Base-by-base conservation (phyloP, 2,329 filamentous ascomycete species). In the Diaporthe helianthi region DNA sequence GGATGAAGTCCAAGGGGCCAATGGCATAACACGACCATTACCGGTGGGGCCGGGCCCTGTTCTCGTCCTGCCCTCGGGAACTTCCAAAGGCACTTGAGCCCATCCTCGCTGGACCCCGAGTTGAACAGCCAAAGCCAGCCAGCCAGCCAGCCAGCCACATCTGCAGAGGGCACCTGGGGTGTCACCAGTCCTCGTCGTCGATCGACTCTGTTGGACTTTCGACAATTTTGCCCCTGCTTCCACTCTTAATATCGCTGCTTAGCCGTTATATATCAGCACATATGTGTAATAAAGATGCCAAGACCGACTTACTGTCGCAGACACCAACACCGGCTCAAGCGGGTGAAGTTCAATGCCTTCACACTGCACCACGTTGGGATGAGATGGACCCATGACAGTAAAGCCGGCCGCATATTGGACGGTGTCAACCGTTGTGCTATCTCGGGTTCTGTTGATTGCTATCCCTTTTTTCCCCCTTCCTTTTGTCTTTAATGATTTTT, bases 1-100 rank as follows among this genome's bases (percentile, higher is more conserved):
- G n/a, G 24, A 47, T 38, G 13, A 33, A 2, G 10, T 2, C 10
- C 12, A 61, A 46, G 55, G 26, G 46, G 41, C 55, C 55, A 61
- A 61, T 61, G 55, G 55, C 47, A 53, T 64, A 52, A 68, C 66
- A 68, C 67, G 44, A 69, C 58, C 58, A 29, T 68, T 65, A 15
- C 47, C 31, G 26, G 55, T 64, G 67, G 46, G 19, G 26, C n/a
- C 26, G 46, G 19, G 26, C n/a, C 26, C 13, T 55, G n/a, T 36
- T 24, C 31, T 55, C 19, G 33, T n/a, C 19, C 38, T 60, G 38
- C 54, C 24, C 24, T 8, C 38, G 54, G 54, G 54, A 38, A 29
- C 36, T 38, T 15, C 26, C 36, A 44, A 22, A 60, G 24, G 36
- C 15, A n/a, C 9, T 22, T 46, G 44, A 38, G 26, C 53, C n/a